phyloP scores from a whole-genome alignment of 108 stramenopile genomes.

The Conticribra weissflogii region DNA sequence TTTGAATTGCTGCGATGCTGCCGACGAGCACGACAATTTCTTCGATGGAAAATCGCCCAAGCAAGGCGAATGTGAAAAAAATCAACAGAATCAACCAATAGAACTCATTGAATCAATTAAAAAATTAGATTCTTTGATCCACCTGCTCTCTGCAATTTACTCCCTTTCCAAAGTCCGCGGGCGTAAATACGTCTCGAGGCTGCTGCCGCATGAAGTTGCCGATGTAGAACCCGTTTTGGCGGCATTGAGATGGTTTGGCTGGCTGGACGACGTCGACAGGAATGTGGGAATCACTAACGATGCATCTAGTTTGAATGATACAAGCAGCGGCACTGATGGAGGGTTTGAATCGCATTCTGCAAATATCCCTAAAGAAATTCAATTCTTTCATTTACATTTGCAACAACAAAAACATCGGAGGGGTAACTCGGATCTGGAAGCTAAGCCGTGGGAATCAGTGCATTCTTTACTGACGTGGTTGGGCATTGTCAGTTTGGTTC shows the following conservation, averaged over 20 bases:
- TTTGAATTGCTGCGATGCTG: slow-evolving; percentile 2
- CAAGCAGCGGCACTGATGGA: too few species aligned
- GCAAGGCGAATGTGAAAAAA: too few species aligned
- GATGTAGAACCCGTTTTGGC: slow-evolving; percentile 89
- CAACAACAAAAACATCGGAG: slow-evolving; percentile 16
- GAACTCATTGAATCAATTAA: slow-evolving; percentile 20
- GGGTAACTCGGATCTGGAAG: slow-evolving; percentile 25
- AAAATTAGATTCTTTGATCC: slow-evolving; percentile 51
- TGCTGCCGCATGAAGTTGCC: slow-evolving; percentile 90
- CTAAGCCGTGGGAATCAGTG: slow-evolving; percentile 88
- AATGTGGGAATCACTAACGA: too few species aligned
- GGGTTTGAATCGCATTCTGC: too few species aligned
- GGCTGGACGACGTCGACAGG: too few species aligned
- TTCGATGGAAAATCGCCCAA: too few species aligned
- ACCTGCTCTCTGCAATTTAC: slow-evolving; percentile 83
- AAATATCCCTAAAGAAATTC: slow-evolving; percentile 14
- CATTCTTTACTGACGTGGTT: slow-evolving; percentile 97
- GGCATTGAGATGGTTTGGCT: slow-evolving; percentile 62
- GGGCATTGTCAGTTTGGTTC: slow-evolving; percentile 91
- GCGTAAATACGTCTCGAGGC: slow-evolving; percentile 81
- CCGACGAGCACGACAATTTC: slow-evolving; percentile 16
- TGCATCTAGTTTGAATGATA: too few species aligned
- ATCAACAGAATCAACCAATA: slow-evolving; percentile 4
- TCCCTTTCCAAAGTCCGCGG: slow-evolving; percentile 93
- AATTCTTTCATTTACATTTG: slow-evolving; percentile 41